Evolutionary conservation across 768 basidiomycete species (phyloP), one percentile per base, ranked within the genome.

Genomic region (Lenzites betulinus): DNA sequence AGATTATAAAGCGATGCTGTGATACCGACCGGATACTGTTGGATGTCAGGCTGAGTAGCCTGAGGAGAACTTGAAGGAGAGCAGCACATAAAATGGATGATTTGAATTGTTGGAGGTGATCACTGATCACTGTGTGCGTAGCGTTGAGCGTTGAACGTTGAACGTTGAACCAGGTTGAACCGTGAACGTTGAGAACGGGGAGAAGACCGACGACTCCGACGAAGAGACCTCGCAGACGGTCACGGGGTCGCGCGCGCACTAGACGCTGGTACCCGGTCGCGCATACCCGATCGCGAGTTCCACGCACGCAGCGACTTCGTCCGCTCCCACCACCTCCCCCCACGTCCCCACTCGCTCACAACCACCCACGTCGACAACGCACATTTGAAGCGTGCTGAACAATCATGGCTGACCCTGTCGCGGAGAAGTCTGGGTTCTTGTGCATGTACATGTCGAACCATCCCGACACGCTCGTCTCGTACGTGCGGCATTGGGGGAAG

Each of bases 371-470:
- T 46, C 44, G 51, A 42, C 39, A 18, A n/a, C 44, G 13, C 44
- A 46, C n/a, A n/a, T 2, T 13, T 36, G 7, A 16, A 18, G 18
- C 38, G 6, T 22, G 13, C 7, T 2, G 42, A 20, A 22, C n/a
- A 9, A 25, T 11, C 61, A 87, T 88, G 86, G 65, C 83, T 7
- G 91, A 93, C 69, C 83, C 89, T 9, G 89, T 92, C 0, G 87
- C 88, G 13, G 84, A 84, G 12, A 89, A 88, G 66, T 90, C 90
- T 20, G 78, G 76, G 1, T 94, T 92, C 70, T 79, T 93, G 43
- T 83, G 83, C 71, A 89, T 85, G 83, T 94, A 93, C 77, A 93
- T 93, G 92, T 87, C 83, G 30, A 85, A 77, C 62, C 92, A 93
- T 67, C 89, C 89, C 0, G 91, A 93, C 69, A 93, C 92, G 1